Conservation (phyloP, 1,284 basidiomycete species). For the Grifola frondosa region DNA sequence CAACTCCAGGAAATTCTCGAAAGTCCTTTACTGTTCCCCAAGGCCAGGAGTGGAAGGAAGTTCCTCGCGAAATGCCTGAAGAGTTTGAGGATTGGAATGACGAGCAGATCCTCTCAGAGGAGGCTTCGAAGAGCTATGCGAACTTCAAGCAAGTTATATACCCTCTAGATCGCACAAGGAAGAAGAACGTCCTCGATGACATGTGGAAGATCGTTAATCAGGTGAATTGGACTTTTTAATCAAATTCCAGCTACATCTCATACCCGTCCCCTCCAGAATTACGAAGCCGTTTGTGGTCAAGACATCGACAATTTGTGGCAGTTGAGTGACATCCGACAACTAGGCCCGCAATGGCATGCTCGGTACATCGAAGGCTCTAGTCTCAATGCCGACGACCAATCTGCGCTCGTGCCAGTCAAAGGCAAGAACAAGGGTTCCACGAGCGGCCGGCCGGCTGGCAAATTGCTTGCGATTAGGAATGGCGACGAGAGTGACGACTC, state of each 20-base stretch:
- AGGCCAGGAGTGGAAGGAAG: conserved; percentile 48
- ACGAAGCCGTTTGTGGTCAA: conserved; percentile 47
- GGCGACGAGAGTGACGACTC: conserved; percentile 46
- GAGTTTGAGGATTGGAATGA: conserved; percentile 63
- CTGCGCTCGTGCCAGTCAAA: conserved; percentile 19
- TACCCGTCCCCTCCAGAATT: conserved; percentile 49
- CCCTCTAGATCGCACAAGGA: conserved; percentile 57
- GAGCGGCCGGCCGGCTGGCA: conserved; percentile 31
- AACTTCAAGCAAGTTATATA: conserved; percentile 56
- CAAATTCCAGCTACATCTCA: background rate
- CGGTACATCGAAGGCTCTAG: conserved; percentile 20
- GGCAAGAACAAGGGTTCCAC: conserved; percentile 6
- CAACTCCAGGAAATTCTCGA: conserved; percentile 64
- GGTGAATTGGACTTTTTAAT: conserved; percentile 37
- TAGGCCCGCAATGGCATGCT: conserved; percentile 59
- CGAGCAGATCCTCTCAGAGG: conserved; percentile 58
- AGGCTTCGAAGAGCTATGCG: conserved; percentile 48
- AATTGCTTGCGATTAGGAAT: conserved; percentile 48
- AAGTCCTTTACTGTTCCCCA: conserved; percentile 52
- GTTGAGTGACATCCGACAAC: conserved; percentile 50
- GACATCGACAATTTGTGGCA: conserved; percentile 65
- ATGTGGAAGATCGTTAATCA: conserved; percentile 66
- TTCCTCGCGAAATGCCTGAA: conserved; percentile 50
- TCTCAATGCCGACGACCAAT: conserved; percentile 32
- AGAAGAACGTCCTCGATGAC: conserved; percentile 46